phyloP scores from a whole-genome alignment of 306 rosid species.

The Begonia masoniana region DNA sequence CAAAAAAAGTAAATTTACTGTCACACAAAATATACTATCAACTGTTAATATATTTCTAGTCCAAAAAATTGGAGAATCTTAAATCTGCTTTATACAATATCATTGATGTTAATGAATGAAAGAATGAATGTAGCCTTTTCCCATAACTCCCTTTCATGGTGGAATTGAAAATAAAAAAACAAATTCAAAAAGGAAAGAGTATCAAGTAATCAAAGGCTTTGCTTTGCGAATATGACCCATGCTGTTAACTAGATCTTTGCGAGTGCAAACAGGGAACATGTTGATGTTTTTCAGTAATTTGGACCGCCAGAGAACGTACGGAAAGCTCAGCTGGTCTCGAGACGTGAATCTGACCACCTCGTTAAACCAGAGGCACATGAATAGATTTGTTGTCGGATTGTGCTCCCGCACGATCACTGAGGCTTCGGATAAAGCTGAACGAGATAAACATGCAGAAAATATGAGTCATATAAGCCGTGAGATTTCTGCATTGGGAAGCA shows the following conservation, averaged over 20 bases:
- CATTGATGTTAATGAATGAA: background rate
- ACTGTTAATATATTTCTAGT: too few species aligned
- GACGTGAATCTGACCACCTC: slow-evolving; percentile 95
- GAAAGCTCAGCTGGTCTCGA: slow-evolving; percentile 93
- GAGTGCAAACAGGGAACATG: slow-evolving; percentile 82
- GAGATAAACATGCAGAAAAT: slow-evolving; percentile 5
- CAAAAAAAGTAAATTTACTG: too few species aligned
- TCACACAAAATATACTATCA: too few species aligned
- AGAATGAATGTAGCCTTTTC: slow-evolving; percentile 5
- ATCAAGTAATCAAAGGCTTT: slow-evolving; percentile 55
- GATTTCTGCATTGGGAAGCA: too few species aligned
- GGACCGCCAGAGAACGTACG: slow-evolving; percentile 77
- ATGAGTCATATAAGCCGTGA: too few species aligned
- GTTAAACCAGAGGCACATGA: slow-evolving; percentile 89
- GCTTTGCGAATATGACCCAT: slow-evolving; percentile 96
- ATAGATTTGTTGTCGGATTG: slow-evolving; percentile 44
- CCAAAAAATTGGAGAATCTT: too few species aligned
- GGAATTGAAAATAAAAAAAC: background rate
- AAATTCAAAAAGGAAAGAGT: slow-evolving; percentile 1
- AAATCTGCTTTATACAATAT: too few species aligned
- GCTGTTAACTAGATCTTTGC: slow-evolving; percentile 95
- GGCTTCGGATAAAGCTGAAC: slow-evolving; percentile 83
- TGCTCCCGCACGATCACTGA: slow-evolving; percentile 81
- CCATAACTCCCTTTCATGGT: background rate
- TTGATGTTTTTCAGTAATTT: slow-evolving; percentile 49